phyloP scores from a whole-genome alignment of 495 filamentous ascomycete species.

The Cudoniella acicularis region DNA sequence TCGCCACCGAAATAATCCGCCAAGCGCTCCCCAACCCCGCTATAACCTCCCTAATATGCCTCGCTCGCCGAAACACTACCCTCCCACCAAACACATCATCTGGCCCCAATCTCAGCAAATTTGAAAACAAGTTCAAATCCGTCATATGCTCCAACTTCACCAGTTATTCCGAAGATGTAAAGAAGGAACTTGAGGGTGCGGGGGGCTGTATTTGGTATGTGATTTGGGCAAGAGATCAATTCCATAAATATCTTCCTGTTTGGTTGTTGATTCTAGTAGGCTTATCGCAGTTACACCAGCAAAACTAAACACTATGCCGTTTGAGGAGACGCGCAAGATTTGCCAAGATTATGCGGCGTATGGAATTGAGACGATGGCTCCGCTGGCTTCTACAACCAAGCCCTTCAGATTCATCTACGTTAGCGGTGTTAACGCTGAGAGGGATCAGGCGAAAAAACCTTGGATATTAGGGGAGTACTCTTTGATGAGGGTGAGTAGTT shows the following conservation, averaged over 20 bases:
- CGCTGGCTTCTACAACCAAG: slow-evolving; percentile 5
- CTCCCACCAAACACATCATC: slow-evolving; percentile 1
- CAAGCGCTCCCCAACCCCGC: slow-evolving; percentile 33
- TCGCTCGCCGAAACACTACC: slow-evolving; percentile 33
- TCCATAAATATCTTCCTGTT: not conserved
- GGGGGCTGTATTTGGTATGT: slow-evolving; percentile 49
- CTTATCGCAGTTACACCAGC: not conserved
- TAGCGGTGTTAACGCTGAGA: slow-evolving; percentile 35
- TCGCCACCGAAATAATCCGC: slow-evolving; percentile 40
- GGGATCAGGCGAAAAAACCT: slow-evolving; percentile 37
- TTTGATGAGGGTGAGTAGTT: slow-evolving; percentile 40
- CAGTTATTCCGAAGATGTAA: slow-evolving; percentile 37
- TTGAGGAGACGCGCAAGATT: not conserved
- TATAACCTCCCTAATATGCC: slow-evolving; percentile 38
- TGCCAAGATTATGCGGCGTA: not conserved
- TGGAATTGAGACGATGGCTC: slow-evolving; percentile 26
- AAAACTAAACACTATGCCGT: not conserved
- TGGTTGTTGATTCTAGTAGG: not conserved
- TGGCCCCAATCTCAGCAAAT: slow-evolving; percentile 31
- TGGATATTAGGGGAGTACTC: slow-evolving; percentile 33
- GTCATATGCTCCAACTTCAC: slow-evolving; percentile 37
- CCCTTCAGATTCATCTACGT: slow-evolving; percentile 46
- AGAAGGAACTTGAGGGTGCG: slow-evolving; percentile 37
- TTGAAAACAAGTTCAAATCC: slow-evolving; percentile 39
- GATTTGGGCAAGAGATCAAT: not conserved